Percentiles rank a stretch among this genome's conserved stretches.
Evolutionary conservation across 176 grass and related monocot species (phyloP).

Genomic region (Saccharum officinarum): DNA sequence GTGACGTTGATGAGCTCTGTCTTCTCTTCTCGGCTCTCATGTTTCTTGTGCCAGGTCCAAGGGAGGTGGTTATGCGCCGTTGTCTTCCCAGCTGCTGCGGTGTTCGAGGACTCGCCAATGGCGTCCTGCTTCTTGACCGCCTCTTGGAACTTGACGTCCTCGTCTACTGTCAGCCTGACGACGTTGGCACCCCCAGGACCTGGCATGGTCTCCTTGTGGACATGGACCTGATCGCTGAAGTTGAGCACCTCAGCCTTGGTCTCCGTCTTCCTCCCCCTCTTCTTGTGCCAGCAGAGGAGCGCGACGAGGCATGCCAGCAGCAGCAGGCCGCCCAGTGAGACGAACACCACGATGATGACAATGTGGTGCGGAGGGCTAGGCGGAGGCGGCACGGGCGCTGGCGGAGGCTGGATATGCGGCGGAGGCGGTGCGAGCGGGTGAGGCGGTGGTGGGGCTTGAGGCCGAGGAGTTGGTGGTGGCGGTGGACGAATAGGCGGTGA

Average conservation of each 20-base stretch:
- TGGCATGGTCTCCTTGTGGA: slow-evolving; percentile 45
- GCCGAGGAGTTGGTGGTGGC: background rate
- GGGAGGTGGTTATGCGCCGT: slow-evolving; percentile 16
- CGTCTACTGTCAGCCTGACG: slow-evolving; percentile 47
- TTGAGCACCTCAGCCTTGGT: slow-evolving; percentile 50
- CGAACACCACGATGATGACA: slow-evolving; percentile 73
- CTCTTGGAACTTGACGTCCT: slow-evolving; percentile 69
- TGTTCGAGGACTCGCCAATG: slow-evolving; percentile 5
- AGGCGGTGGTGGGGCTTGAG: background rate
- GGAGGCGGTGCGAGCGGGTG: slow-evolving; percentile 18
- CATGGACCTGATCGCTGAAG: slow-evolving; percentile 56
- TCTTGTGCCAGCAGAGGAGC: slow-evolving; percentile 73
- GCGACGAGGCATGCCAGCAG: slow-evolving; percentile 65
- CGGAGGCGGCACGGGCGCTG: slow-evolving; percentile 23
- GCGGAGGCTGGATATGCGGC: slow-evolving; percentile 30
- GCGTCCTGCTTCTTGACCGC: slow-evolving; percentile 43
- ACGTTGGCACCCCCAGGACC: slow-evolving; percentile 38
- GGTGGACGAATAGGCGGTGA: slow-evolving; percentile 34
- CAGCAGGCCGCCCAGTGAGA: slow-evolving; percentile 61
- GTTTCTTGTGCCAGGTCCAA: slow-evolving; percentile 52
- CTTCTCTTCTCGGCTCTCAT: slow-evolving; percentile 29
- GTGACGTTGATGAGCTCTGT: slow-evolving; percentile 47
- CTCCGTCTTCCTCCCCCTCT: slow-evolving; percentile 38
- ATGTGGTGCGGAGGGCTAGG: slow-evolving; percentile 53
- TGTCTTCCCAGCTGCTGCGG: background rate